Evolutionary conservation across 2,329 filamentous ascomycete genomes (phyloP), one percentile per base, ranked within the genome.

Genomic region (Xylariomycetidae sp.): DNA sequence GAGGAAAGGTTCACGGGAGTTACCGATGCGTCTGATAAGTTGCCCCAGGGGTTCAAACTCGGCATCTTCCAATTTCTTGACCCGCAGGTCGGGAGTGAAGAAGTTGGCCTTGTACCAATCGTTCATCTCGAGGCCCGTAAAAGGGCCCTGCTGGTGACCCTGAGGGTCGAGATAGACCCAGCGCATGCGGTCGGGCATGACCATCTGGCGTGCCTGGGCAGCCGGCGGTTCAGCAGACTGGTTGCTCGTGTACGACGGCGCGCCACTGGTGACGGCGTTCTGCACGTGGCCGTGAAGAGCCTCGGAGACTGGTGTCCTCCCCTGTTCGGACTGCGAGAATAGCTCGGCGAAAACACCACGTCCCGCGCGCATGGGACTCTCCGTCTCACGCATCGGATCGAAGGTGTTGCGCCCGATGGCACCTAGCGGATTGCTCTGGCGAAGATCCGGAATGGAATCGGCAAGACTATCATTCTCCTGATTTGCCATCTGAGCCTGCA

Each of bases 61-160:
- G 0, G 74, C 70, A 53, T 98, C 92, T 57, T 98, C 92, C 5
- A 90, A 71, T 58, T 95, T 95, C 67, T 94, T 96, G 19, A 98
- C 92, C 27, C 94, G 79, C 14, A 98, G 71, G 50, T 98, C 90
- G 0, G 90, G 82, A 0, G 88, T 94, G 63, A 98, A 98, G 66
- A 97, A 98, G 28, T 90, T 89, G 23, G 89, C 90, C 59, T 97
- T 97, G 65, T 97, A 98, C 92, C 92, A 98, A 51, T 98, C 94
- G 49, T 98, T 94, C 92, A 98, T 98, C 62, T 98, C 92, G 31
- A 98, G 67, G 2, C 92, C 92, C 25, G 88, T 96, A 64, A 92
- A 98, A 0, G 92, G 92, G 0, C 92, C 92, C 56, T 98, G 92
- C 5, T 88, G 82, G 42, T 87, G 84, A 15, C 88, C 88, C 56